Conservation (phyloP, 306 rosid genomes). For the Pyrus pyrifolia region DNA sequence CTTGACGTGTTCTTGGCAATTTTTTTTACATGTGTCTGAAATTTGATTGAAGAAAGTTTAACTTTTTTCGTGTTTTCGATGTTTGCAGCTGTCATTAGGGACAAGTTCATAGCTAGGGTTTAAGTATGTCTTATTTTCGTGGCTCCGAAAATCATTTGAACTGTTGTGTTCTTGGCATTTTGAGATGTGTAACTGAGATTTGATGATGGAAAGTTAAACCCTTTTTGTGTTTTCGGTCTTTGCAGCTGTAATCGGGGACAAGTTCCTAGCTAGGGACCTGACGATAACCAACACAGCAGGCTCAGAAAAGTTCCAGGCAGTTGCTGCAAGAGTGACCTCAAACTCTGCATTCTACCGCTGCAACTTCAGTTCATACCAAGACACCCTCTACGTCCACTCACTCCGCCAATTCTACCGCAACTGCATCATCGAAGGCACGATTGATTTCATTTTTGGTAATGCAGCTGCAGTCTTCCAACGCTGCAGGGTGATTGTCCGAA, state of each 20-base stretch:
- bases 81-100: too few relatives aligned
- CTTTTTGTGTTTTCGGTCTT: not conserved
- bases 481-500: not conserved
- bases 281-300: not conserved
- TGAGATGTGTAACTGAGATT: too few relatives aligned
- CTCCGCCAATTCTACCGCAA: not conserved
- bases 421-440: constrained; percentile 2
- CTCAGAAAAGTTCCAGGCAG: not conserved
- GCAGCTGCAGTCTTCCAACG: constrained; percentile 3
- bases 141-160: too few relatives aligned
- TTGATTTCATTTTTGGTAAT: constrained; percentile 6
- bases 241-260: constrained; percentile 8
- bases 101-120: too few relatives aligned
- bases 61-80: too few relatives aligned
- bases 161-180: too few relatives aligned
- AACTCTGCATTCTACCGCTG: not conserved
- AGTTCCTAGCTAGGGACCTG: not conserved
- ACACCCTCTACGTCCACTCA: not conserved
- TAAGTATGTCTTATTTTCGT: too few relatives aligned
- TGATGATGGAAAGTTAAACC: too few relatives aligned
- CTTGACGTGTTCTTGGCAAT: not conserved
- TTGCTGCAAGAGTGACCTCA: not conserved
- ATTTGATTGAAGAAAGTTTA: not conserved
- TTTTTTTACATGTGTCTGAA: not conserved
- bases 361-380: not conserved